Evolutionary conservation across 176 grass and related monocot species (phyloP).

Genomic region (Oryza punctata): DNA sequence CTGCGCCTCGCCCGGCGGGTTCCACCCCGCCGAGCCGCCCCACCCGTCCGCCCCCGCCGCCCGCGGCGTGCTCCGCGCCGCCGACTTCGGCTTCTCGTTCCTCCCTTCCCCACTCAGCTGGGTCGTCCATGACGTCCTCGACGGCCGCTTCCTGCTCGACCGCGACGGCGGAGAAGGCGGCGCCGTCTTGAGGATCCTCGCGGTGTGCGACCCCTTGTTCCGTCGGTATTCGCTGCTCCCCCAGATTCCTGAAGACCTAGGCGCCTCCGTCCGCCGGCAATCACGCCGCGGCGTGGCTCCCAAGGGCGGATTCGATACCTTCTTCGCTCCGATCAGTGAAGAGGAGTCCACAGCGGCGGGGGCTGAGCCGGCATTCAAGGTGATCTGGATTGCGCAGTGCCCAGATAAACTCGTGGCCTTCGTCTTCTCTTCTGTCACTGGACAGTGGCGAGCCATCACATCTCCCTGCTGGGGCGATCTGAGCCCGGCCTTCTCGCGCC

Average conservation of each 20-base stretch:
- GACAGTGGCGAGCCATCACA: neutral
- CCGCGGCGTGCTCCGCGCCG: neutral
- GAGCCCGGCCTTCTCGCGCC: no score
- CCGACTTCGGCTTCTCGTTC: constrained; percentile 23
- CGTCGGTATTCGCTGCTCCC: neutral
- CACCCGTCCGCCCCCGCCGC: constrained; percentile 8
- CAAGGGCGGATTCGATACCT: neutral
- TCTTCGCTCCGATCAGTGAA: neutral
- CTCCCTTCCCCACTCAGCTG: neutral
- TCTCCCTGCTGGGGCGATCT: neutral
- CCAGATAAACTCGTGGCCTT: neutral
- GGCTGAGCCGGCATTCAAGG: constrained; percentile 28
- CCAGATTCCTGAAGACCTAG: constrained; percentile 1
- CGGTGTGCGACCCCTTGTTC: constrained; percentile 28
- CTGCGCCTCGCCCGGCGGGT: neutral
- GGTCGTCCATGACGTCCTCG: neutral
- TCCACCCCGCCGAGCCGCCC: constrained; percentile 9
- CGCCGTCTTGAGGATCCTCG: neutral
- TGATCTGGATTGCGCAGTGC: constrained; percentile 25
- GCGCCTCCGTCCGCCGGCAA: neutral
- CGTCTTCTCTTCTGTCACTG: neutral
- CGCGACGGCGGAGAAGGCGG: neutral
- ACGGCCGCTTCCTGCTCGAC: constrained; percentile 30
- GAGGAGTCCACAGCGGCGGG: neutral
- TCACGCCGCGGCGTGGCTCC: no score